These are phyloP conservation scores for Moniliophthora roreri DNA, from an alignment of 1,284 basidiomycete genomes.

Conservation along the genomic window DNA sequence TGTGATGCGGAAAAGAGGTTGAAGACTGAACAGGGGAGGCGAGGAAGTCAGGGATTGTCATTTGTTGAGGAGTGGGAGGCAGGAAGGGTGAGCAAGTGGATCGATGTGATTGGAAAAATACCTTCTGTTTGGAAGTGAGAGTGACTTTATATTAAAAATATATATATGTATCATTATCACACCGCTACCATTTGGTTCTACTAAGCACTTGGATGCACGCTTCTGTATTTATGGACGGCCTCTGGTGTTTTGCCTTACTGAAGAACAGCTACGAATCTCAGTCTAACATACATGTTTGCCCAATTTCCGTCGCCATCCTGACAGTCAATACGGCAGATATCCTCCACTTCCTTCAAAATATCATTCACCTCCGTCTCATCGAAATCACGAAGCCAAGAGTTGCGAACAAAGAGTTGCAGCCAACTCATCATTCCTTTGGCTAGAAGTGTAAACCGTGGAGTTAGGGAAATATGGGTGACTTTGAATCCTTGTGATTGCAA, in stretches of 20 bases:
- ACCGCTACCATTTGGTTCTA: too few species aligned
- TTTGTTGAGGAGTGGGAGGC: slow-evolving; percentile 83
- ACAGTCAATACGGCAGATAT: slow-evolving; percentile 60
- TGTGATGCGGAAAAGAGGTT: slow-evolving; percentile 92
- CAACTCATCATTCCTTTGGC: slow-evolving; percentile 63
- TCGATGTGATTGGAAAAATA: slow-evolving; percentile 70
- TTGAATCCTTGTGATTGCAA: slow-evolving; percentile 56
- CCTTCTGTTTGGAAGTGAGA: slow-evolving; percentile 80
- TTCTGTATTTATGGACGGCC: too few species aligned
- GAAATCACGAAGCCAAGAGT: slow-evolving; percentile 53
- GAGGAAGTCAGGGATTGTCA: slow-evolving; percentile 60
- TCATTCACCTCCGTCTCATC: not conserved
- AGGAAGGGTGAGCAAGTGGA: slow-evolving; percentile 78
- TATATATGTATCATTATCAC: too few species aligned
- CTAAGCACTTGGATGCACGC: too few species aligned
- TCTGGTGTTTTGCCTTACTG: not conserved
- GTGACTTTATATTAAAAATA: too few species aligned
- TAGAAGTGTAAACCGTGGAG: slow-evolving; percentile 71
- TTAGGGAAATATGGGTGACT: slow-evolving; percentile 55
- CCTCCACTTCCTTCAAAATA: slow-evolving; percentile 57
- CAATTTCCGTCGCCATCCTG: slow-evolving; percentile 58
- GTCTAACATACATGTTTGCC: slow-evolving; percentile 71
- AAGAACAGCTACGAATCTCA: slow-evolving; percentile 54
- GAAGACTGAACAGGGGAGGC: slow-evolving; percentile 63
- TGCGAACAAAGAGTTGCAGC: slow-evolving; percentile 67